These are phyloP conservation scores for Starmerella kuoi DNA, from an alignment of 805 yeast species.

Conservation along the genomic window DNA sequence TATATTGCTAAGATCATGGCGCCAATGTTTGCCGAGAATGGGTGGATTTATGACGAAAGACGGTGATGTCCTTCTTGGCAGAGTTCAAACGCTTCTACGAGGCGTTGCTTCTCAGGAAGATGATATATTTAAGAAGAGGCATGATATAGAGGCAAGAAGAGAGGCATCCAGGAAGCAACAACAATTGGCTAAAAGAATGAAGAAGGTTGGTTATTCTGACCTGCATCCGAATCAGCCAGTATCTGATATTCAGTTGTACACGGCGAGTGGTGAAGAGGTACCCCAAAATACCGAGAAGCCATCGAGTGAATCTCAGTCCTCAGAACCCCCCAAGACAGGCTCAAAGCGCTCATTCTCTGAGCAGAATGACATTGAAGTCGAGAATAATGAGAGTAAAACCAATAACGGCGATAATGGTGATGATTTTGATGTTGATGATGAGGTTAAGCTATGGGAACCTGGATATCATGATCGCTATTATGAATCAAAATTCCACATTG, in stretches of 20 bases:
- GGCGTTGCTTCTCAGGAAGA: conserved; percentile 64
- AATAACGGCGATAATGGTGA: conserved; percentile 13
- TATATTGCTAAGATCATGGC: conserved; percentile 71
- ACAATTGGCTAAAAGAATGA: conserved; percentile 10
- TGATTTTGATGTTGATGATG: conserved; percentile 32
- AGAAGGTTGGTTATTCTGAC: conserved; percentile 24
- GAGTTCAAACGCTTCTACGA: conserved; percentile 59
- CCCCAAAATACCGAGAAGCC: neutral
- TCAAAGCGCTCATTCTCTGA: neutral
- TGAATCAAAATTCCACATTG: conserved; percentile 52
- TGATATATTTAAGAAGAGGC: conserved; percentile 58
- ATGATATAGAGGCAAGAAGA: conserved; percentile 56
- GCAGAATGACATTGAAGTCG: neutral
- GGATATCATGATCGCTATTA: conserved; percentile 82
- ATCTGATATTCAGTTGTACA: conserved; percentile 62
- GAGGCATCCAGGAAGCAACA: conserved; percentile 34
- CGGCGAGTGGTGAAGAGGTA: conserved; percentile 63
- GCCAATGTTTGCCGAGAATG: conserved; percentile 49
- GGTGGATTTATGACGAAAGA: conserved; percentile 79
- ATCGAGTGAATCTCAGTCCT: neutral
- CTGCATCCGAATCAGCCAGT: conserved; percentile 46
- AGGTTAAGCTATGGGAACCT: conserved; percentile 66
- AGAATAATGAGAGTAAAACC: conserved; percentile 1
- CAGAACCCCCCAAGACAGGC: neutral
- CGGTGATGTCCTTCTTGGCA: conserved; percentile 62